Evolutionary conservation across 257 asterid genomes (phyloP), one percentile per base, ranked within the genome.

Genomic region (Jacaranda mimosifolia): DNA sequence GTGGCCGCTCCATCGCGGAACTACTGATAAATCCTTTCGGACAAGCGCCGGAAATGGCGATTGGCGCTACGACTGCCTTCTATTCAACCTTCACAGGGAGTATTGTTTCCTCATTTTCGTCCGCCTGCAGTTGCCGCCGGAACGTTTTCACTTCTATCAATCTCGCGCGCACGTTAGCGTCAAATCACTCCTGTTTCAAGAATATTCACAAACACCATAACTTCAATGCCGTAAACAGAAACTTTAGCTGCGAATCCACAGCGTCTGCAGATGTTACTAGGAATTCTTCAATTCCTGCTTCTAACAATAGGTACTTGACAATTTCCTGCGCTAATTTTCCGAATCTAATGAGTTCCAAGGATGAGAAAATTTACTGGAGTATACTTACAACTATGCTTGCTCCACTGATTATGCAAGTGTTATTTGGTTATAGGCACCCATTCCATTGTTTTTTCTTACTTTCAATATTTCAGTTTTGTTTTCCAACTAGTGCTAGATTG

Each of bases 231-330:
- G 70, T 68, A 55, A 72, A 0, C 45, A 80, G 91, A 81, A 85
- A 82, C 80, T 74, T 82, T 7, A 74, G 83, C 79, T 89, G 82
- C 77, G 75, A 77, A 46, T 60, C 85, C 52, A 39, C 86, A 15
- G 86, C 85, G 36, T 42, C 80, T 68, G 80, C 89, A 32, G 89
- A 90, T 74, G 66, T 75, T 66, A 72, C 7, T 66, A 75, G 88
- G 35, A 60, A 57, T 69, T 66, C 85, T 42, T 70, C 84, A 57
- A n/a, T 67, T 62, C 75, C 86, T 59, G 64, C 77, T 72, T 84
- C 89, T 21, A 79, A 79, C 53, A 73, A 76, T 80, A 84, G 96
- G 98, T 94, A 87, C 40, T 53, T 57, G 55, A 58, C 45, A 40
- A 38, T 84, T 75, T 9, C 11, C 51, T 77, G 81, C 72, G 6